These are phyloP conservation scores for Botryotinia convoluta DNA, from an alignment of 2,329 filamentous ascomycete species.

Conservation along the genomic window DNA sequence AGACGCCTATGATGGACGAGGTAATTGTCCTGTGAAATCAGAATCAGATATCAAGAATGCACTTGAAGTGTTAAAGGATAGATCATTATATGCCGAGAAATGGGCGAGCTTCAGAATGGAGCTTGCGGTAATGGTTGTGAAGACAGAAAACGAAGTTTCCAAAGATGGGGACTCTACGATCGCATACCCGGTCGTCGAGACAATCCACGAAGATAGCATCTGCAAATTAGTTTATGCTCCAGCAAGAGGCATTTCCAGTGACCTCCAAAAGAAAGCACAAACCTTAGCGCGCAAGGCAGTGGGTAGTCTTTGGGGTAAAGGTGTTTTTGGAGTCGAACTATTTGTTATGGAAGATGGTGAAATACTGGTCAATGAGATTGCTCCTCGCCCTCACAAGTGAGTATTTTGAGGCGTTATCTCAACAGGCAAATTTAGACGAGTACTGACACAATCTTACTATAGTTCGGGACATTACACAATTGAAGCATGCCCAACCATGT, in stretches of 20 bases:
- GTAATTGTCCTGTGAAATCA: conserved; percentile 64
- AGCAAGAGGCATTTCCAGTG: conserved; percentile 64
- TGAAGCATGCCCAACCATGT: conserved; percentile 80
- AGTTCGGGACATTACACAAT: conserved; percentile 89
- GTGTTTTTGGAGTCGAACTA: conserved; percentile 95
- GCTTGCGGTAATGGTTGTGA: conserved; percentile 90
- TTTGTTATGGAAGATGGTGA: conserved; percentile 73
- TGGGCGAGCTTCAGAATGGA: conserved; percentile 85
- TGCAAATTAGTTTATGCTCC: conserved; percentile 91
- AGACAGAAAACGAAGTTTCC: conserved; percentile 65
- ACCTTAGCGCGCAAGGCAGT: conserved; percentile 77
- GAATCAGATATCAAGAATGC: conserved; percentile 62
- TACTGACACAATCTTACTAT: conserved; percentile 56
- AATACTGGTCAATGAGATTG: conserved; percentile 60
- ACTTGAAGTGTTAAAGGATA: conserved; percentile 63
- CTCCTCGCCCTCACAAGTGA: conserved; percentile 32
- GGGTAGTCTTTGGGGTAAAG: conserved; percentile 77
- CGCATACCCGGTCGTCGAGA: conserved; percentile 89
- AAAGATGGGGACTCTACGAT: conserved; percentile 52
- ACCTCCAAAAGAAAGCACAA: conserved; percentile 64
- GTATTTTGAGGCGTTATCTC: neutral
- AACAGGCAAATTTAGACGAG: neutral
- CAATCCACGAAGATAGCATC: conserved; percentile 90
- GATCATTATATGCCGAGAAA: conserved; percentile 66
- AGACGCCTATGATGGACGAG: conserved; percentile 88